These are phyloP conservation scores for Coemansia sp. DNA, from an alignment of 192 early-diverging fungal genomes.

Conservation along the genomic window DNA sequence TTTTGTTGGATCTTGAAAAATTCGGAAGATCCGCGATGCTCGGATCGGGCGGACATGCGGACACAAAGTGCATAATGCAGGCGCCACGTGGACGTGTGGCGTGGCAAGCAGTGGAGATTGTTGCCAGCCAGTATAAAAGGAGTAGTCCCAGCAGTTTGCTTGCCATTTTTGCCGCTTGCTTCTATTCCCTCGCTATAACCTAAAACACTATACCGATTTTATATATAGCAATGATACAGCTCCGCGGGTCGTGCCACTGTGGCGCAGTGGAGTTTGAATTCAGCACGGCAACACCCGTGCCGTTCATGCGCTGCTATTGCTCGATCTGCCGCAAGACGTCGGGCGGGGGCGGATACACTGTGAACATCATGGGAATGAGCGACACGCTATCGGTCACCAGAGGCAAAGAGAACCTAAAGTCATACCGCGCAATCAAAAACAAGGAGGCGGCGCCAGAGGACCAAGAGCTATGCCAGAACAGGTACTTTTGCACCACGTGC, in stretches of 20 bases:
- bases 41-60: no score
- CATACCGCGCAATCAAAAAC: constrained; percentile 52
- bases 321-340: constrained; percentile 68
- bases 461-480: constrained; percentile 54
- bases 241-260: constrained; percentile 68
- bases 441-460: constrained; percentile 33
- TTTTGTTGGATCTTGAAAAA: background rate
- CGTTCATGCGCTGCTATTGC: constrained; percentile 64
- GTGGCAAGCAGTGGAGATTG: no score
- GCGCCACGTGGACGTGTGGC: no score
- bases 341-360: constrained; percentile 61
- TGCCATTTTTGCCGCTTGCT: background rate
- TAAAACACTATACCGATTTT: background rate
- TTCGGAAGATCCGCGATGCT: no score
- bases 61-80: no score
- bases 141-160: no score
- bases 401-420: constrained; percentile 39
- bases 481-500: constrained; percentile 63
- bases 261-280: constrained; percentile 60
- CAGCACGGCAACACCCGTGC: constrained; percentile 55
- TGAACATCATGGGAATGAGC: constrained; percentile 61
- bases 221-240: constrained; percentile 40
- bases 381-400: constrained; percentile 38
- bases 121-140: no score
- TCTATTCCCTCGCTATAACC: background rate